These are phyloP conservation scores for Salix arbutifolia DNA, from an alignment of 345 rosid species.

Conservation along the genomic window DNA sequence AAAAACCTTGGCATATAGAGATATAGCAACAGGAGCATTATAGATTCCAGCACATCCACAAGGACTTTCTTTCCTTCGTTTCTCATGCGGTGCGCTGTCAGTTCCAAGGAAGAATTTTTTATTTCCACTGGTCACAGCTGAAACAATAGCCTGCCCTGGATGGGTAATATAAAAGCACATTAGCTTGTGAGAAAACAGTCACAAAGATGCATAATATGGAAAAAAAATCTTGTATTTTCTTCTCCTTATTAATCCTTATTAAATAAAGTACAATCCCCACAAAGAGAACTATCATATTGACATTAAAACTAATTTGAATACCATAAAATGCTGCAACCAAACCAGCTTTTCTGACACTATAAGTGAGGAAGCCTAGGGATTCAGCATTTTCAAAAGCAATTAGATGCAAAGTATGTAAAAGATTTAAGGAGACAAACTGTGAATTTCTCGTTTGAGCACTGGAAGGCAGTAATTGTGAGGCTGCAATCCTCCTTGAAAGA, in stretches of 20 bases:
- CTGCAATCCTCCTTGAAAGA: slow-evolving; percentile 91
- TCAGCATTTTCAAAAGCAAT: neutral
- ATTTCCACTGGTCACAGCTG: slow-evolving; percentile 90
- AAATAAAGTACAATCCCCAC: neutral
- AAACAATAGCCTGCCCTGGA: slow-evolving; percentile 78
- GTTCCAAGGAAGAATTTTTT: slow-evolving; percentile 89
- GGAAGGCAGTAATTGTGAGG: slow-evolving; percentile 96
- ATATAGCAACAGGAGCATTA: slow-evolving; percentile 68
- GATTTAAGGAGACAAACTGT: slow-evolving; percentile 40
- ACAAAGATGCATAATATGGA: neutral
- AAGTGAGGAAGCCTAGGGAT: too few relatives aligned
- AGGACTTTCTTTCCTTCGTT: slow-evolving; percentile 64
- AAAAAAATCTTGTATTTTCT: neutral
- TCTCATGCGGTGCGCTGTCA: slow-evolving; percentile 98
- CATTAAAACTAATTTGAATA: neutral
- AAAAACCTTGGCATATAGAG: slow-evolving; percentile 70
- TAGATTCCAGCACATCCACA: slow-evolving; percentile 95
- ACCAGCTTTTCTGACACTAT: neutral
- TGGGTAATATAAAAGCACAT: slow-evolving; percentile 6
- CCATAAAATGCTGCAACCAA: neutral
- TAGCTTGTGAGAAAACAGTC: neutral
- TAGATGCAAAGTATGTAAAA: neutral
- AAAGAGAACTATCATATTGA: neutral
- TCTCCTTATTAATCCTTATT: neutral
- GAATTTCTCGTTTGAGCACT: slow-evolving; percentile 86